phyloP scores from a whole-genome alignment of 192 early-diverging fungal species.

The Lobulomyces angularis region DNA sequence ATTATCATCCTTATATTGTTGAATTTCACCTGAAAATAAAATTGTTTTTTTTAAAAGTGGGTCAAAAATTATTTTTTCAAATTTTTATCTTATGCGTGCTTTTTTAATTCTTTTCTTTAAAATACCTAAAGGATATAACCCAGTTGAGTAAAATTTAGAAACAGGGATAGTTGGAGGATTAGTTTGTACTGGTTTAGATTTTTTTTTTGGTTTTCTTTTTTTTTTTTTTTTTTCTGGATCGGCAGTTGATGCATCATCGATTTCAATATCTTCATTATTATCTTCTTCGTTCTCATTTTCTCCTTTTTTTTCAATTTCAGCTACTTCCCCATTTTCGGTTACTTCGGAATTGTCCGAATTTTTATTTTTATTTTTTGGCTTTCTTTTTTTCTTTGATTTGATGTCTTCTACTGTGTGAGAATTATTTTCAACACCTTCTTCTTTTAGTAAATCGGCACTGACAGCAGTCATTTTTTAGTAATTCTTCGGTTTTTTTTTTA shows the following conservation, averaged over 20 bases:
- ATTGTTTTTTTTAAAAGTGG: too few species aligned
- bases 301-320: constrained; percentile 2
- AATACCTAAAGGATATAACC: constrained; percentile 63
- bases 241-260: constrained; percentile 4
- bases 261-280: constrained; percentile 1
- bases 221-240: constrained; percentile 24
- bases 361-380: constrained; percentile 4
- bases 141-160: constrained; percentile 64
- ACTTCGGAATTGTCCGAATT: background rate
- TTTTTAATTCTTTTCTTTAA: too few species aligned
- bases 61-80: too few species aligned
- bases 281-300: constrained; percentile 4
- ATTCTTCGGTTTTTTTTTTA: too few species aligned
- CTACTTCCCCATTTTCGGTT: constrained; percentile 6
- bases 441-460: too few species aligned
- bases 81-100: too few species aligned
- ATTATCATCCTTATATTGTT: constrained; percentile 83
- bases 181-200: constrained; percentile 18
- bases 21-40: constrained; percentile 75
- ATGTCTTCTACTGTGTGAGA: too few species aligned
- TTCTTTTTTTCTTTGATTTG: constrained; percentile 15
- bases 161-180: constrained; percentile 54
- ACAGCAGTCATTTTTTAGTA: too few species aligned
- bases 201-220: constrained; percentile 25
- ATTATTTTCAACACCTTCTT: too few species aligned